Evolutionary conservation across 2,329 filamentous ascomycete genomes (phyloP).

Genomic region (Paecilomyces variotii): DNA sequence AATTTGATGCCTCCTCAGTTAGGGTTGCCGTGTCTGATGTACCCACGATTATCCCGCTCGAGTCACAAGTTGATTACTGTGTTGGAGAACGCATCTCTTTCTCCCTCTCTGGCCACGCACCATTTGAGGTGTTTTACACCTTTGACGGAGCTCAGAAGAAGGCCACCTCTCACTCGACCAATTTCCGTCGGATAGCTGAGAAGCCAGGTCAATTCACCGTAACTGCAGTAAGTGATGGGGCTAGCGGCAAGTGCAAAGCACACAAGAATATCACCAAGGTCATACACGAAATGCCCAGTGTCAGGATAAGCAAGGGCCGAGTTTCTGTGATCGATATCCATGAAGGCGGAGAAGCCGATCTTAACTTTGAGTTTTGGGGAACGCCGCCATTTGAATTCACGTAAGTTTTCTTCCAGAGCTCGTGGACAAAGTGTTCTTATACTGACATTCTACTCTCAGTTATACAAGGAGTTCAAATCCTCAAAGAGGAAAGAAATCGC

Average conservation of each 20-base stretch:
- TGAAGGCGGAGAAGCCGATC: slow-evolving; percentile 88
- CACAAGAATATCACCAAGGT: slow-evolving; percentile 68
- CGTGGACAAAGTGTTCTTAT: not conserved
- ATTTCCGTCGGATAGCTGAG: slow-evolving; percentile 88
- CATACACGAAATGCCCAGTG: slow-evolving; percentile 88
- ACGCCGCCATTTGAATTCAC: slow-evolving; percentile 97
- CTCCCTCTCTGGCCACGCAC: slow-evolving; percentile 79
- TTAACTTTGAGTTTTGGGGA: slow-evolving; percentile 91
- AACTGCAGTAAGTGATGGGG: slow-evolving; percentile 77
- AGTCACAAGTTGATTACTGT: slow-evolving; percentile 80
- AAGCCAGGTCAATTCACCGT: slow-evolving; percentile 82
- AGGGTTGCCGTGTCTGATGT: slow-evolving; percentile 90
- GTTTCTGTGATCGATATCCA: slow-evolving; percentile 85
- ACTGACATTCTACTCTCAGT: slow-evolving; percentile 18
- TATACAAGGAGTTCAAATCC: slow-evolving; percentile 87
- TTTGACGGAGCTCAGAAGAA: slow-evolving; percentile 74
- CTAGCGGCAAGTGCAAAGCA: slow-evolving; percentile 73
- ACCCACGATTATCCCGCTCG: slow-evolving; percentile 79
- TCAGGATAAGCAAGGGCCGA: slow-evolving; percentile 77
- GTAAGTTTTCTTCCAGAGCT: slow-evolving; percentile 23
- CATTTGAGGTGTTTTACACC: slow-evolving; percentile 87
- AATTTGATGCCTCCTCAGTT: slow-evolving; percentile 64
- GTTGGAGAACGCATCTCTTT: slow-evolving; percentile 93
- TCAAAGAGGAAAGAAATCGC: slow-evolving; percentile 65
- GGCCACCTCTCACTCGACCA: slow-evolving; percentile 63